Percentiles rank a stretch among this genome's conserved stretches.
Evolutionary conservation across 768 basidiomycete genomes (phyloP).

Genomic region (Candolleomyces eurysporus): DNA sequence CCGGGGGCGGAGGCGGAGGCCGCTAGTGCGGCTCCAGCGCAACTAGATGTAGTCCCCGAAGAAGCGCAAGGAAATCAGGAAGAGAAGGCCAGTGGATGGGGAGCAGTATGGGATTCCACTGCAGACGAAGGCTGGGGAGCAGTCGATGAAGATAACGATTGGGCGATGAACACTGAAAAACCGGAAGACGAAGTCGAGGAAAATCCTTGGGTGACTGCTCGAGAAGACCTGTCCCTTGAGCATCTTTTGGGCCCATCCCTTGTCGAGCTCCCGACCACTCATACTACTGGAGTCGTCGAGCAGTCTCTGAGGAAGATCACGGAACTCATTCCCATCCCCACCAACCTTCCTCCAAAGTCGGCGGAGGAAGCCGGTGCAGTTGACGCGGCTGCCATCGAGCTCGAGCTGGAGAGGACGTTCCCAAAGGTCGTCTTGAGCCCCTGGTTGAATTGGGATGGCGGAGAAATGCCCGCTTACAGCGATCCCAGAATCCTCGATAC

Average conservation of each 20-base stretch:
- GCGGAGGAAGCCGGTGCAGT: constrained; percentile 20
- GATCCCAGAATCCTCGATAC: constrained; percentile 35
- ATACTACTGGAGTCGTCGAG: constrained; percentile 65
- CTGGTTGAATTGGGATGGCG: constrained; percentile 42
- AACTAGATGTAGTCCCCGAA: no score
- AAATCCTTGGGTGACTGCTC: neutral
- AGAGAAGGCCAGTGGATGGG: neutral
- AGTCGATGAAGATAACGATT: neutral
- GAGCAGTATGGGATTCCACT: neutral
- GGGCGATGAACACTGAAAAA: neutral
- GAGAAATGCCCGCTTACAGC: constrained; percentile 32
- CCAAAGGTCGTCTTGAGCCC: constrained; percentile 38
- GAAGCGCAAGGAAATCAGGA: neutral
- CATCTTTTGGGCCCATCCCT: constrained; percentile 51
- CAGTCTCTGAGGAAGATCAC: constrained; percentile 58
- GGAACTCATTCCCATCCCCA: constrained; percentile 38
- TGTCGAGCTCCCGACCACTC: constrained; percentile 50
- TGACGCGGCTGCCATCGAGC: constrained; percentile 27
- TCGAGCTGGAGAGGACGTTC: constrained; percentile 34
- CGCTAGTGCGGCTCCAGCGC: neutral
- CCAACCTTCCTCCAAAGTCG: constrained; percentile 23
- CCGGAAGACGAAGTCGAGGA: neutral
- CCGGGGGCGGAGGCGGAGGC: neutral
- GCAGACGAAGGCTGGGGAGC: neutral
- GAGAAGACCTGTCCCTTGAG: constrained; percentile 8